These are phyloP conservation scores for Cinnamomum micranthum DNA, from an alignment of 164 flowering plant genomes.

Conservation along the genomic window DNA sequence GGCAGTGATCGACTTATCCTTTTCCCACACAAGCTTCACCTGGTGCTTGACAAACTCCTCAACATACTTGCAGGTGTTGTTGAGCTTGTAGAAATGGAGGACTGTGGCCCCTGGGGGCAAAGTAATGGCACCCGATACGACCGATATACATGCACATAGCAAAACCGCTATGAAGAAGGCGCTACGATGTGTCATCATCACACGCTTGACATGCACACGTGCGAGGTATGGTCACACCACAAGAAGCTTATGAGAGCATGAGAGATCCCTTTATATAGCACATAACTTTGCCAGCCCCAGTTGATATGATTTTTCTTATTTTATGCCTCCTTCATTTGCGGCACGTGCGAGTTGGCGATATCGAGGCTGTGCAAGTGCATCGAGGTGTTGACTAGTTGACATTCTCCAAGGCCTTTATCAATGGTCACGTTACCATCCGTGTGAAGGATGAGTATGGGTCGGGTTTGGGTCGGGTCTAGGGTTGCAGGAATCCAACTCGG, in stretches of 20 bases:
- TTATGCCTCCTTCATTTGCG: not conserved
- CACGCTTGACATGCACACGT: not conserved
- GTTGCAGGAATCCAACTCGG: no score
- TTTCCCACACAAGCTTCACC: conserved; percentile 32
- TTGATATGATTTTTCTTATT: not conserved
- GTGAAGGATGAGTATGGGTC: not conserved
- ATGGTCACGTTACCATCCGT: not conserved
- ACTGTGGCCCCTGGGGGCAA: conserved; percentile 26
- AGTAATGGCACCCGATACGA: conserved; percentile 21
- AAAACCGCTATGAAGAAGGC: conserved; percentile 1
- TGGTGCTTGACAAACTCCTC: conserved; percentile 51
- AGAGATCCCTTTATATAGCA: no score
- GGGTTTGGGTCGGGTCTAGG: no score
- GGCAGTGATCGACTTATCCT: conserved; percentile 42
- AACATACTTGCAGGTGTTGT: conserved; percentile 35
- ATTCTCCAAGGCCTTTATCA: conserved; percentile 2
- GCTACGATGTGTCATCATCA: not conserved
- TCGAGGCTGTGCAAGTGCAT: conserved; percentile 20
- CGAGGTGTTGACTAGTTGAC: not conserved
- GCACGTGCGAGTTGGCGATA: conserved; percentile 12
- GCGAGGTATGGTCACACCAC: no score
- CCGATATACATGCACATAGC: not conserved
- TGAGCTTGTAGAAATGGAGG: conserved; percentile 50
- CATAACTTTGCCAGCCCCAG: no score
- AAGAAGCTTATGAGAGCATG: no score